Evolutionary conservation across 2,329 filamentous ascomycete genomes (phyloP).

Genomic region (Sporothrix schenckii): DNA sequence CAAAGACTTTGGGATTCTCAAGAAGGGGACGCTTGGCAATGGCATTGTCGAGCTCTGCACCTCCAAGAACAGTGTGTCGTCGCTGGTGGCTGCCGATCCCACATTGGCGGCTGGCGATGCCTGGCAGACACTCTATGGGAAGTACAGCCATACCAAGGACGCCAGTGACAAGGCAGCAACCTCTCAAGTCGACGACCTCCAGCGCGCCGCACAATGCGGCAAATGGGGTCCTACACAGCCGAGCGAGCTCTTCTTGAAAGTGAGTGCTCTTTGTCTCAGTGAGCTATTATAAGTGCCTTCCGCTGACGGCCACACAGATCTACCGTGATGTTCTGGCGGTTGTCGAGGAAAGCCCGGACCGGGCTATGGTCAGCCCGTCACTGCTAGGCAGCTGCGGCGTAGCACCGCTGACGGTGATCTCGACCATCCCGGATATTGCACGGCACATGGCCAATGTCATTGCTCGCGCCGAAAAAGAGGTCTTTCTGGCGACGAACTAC

Average conservation of each 20-base stretch:
- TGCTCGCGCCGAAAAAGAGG: conserved; percentile 69
- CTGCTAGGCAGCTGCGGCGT: conserved; percentile 61
- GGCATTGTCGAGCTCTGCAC: conserved; percentile 57
- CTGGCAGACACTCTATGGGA: conserved; percentile 59
- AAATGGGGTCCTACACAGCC: conserved; percentile 67
- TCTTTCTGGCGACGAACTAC: conserved; percentile 74
- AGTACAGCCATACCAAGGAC: conserved; percentile 37
- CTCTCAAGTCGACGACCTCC: conserved; percentile 49
- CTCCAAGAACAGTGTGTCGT: conserved; percentile 58
- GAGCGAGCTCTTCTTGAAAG: conserved; percentile 67
- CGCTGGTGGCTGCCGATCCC: conserved; percentile 58
- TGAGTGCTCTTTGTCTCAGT: conserved; percentile 39
- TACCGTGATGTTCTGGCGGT: conserved; percentile 67
- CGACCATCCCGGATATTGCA: conserved; percentile 68
- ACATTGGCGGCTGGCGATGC: conserved; percentile 56
- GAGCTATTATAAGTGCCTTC: background rate
- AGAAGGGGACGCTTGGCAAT: conserved; percentile 45
- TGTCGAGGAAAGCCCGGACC: conserved; percentile 54
- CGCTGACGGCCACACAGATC: conserved; percentile 47
- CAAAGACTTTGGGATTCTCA: conserved; percentile 26
- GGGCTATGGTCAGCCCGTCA: conserved; percentile 57
- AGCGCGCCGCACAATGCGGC: conserved; percentile 63
- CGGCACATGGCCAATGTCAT: conserved; percentile 78
- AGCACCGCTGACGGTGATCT: conserved; percentile 70
- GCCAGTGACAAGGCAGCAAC: conserved; percentile 32